Conservation (phyloP, 768 basidiomycete genomes). For the Gyrodon lividus region DNA sequence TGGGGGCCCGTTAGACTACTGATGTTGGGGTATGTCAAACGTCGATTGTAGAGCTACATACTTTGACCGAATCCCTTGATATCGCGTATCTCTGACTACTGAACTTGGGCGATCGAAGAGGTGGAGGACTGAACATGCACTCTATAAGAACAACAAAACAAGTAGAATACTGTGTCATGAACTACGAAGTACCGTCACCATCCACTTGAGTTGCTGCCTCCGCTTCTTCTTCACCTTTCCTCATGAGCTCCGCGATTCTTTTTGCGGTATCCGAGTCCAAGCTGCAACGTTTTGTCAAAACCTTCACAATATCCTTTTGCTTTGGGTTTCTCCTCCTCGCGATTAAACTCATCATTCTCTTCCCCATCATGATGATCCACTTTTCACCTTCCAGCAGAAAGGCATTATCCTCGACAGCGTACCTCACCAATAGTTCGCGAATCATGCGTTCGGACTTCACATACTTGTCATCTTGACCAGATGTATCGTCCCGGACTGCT, state of each 20-base stretch:
- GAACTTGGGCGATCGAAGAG: no score
- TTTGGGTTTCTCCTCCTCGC: conserved; percentile 12
- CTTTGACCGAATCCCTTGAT: no score
- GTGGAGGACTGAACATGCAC: no score
- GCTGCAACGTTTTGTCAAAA: conserved; percentile 25
- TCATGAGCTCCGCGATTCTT: conserved; percentile 23
- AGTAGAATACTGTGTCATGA: no score
- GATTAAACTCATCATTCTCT: conserved; percentile 16
- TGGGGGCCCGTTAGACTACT: no score
- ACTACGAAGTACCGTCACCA: conserved; percentile 7
- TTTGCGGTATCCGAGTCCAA: conserved; percentile 26
- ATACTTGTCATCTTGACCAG: conserved; percentile 21
- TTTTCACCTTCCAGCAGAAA: conserved; percentile 13
- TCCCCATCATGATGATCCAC: conserved; percentile 19
- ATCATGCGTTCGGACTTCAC: conserved; percentile 21
- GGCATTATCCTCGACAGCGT: conserved; percentile 12
- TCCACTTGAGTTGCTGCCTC: not conserved
- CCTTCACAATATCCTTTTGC: conserved; percentile 15
- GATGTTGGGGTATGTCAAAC: no score
- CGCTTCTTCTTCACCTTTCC: conserved; percentile 6
- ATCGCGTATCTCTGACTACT: no score
- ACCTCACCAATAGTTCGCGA: conserved; percentile 15
- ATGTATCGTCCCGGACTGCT: conserved; percentile 23
- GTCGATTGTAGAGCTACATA: no score
- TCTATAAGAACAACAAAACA: no score